Evolutionary conservation across 148 eudicot genomes (phyloP), one percentile per base, ranked within the genome.

Genomic region (Gaultheria prostrata): DNA sequence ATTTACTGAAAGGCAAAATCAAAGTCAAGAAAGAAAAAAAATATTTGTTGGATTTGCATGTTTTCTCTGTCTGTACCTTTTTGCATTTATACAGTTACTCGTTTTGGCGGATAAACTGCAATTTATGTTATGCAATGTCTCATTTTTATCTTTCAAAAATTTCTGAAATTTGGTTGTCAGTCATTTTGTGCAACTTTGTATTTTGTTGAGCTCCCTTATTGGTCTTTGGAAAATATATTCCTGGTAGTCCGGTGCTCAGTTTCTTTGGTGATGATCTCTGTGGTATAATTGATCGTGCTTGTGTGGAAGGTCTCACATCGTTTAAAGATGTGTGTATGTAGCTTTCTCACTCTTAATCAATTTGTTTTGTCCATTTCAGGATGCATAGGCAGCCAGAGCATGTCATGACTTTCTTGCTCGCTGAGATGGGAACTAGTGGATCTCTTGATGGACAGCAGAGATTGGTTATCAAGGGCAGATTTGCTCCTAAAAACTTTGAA

Each of bases 331-430:
- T 28, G 35, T 11, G 13, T 26, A 13, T 30, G 33, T 10, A 11
- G 73, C 73, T 26, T 67, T 39, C 3, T 72, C 39, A 39, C 46
- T 72, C 35, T 71, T 30, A 43, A 73, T 17, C 45, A 2, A 32
- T 76, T 46, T 79, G 49, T 45, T 43, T 59, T 43, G 26, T 28
- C 48, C 48, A 69, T 30, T 78, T 50, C 92, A 90, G 93, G 83
- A 89, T 90, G 89, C 90, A 85, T 76, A 90, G 93, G 81, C 90
- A 86, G 76, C 88, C 88, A 69, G 89, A 89, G 75, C 92, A 89
- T 77, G 87, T 90, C 14, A 85, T 87, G 88, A 83, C 73, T 39
- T 91, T 90, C 88, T 45, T 91, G 82, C 83, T 87, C 1, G 86
- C 85, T 24, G 86, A 92, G 81, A 57, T 89, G 77, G 89, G 89